Evolutionary conservation across 768 basidiomycete genomes (phyloP), one percentile per base, ranked within the genome.

Genomic region (Boletus fagicola): DNA sequence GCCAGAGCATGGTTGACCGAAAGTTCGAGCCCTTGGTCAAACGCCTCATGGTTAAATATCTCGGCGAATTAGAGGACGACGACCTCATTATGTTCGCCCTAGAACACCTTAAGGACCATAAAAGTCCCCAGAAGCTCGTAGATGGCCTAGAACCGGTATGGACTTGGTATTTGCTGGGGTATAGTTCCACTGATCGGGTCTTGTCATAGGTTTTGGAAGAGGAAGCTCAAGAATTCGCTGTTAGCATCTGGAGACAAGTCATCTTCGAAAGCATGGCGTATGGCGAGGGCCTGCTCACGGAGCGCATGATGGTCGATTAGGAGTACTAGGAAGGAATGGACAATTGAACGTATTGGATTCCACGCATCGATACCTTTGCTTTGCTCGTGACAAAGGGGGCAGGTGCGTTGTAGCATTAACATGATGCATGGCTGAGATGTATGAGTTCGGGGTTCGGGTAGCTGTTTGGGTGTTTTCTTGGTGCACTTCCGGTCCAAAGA

Each of bases 201-300:
- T 40, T 44, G 26, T 30, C 11, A 39, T 67, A 97, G 94, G 92
- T 97, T 4, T 78, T 98, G 36, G 94, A 94, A 68, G 94, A 96
- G 71, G 94, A 98, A 70, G 94, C 94, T 6, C 76, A 77, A 28
- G 87, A 92, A 58, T 82, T 95, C 56, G 78, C 84, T n/a, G 72
- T 87, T 64, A 80, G 80, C 59, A 79, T 97, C 48, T 98, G 94
- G 94, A 84, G 92, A 53, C 90, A 93, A 74, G 82, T 96, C 64
- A 91, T 94, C 50, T 96, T 96, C 69, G 94, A 98, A 78, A 94
- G 92, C 66, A 89, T 92, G 84, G 91, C 94, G 28, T 94, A 92
- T 71, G 86, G 84, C 60, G 91, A 94, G 72, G 93, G 93, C 40
- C 78, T 96, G 59, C 84, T 89, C 65, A 94, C 93, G 26, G 93